Conservation (phyloP, 768 basidiomycete species). For the Fibroporia radiculosa region DNA sequence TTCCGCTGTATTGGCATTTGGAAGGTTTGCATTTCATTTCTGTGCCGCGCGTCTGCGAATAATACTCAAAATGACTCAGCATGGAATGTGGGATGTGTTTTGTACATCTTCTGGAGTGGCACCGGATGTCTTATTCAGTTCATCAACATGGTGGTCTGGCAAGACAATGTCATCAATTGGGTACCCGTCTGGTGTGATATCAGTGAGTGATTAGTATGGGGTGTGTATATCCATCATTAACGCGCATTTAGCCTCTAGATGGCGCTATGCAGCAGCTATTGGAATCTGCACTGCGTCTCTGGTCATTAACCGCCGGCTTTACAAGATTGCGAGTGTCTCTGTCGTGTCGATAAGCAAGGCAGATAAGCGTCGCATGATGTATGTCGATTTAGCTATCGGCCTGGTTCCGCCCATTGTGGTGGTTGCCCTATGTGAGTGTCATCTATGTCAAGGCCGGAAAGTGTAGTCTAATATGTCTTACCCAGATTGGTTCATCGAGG, state of each 20-base stretch:
- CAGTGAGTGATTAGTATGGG: conserved; percentile 35
- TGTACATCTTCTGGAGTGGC: conserved; percentile 65
- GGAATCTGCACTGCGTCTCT: conserved; percentile 33
- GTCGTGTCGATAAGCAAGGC: conserved; percentile 23
- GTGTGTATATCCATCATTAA: too few relatives aligned
- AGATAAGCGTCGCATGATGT: conserved; percentile 24
- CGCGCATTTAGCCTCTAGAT: conserved; percentile 31
- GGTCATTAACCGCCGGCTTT: conserved; percentile 43
- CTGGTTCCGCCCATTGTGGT: conserved; percentile 23
- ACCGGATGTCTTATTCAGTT: conserved; percentile 49
- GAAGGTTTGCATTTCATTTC: conserved; percentile 26
- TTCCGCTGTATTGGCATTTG: conserved; percentile 52
- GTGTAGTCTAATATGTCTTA: neutral
- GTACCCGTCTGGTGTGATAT: conserved; percentile 51
- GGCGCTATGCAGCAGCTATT: conserved; percentile 26
- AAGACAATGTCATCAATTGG: conserved; percentile 39
- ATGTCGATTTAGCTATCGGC: conserved; percentile 25
- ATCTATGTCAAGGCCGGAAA: neutral
- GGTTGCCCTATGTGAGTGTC: conserved; percentile 21
- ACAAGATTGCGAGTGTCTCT: conserved; percentile 31
- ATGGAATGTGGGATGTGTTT: conserved; percentile 67
- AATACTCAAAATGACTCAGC: conserved; percentile 23
- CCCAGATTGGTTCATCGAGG: conserved; percentile 49
- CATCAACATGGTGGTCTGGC: conserved; percentile 69
- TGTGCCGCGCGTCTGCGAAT: neutral